Conservation (phyloP, 495 filamentous ascomycete species). For the Aspergillus homomorphus region DNA sequence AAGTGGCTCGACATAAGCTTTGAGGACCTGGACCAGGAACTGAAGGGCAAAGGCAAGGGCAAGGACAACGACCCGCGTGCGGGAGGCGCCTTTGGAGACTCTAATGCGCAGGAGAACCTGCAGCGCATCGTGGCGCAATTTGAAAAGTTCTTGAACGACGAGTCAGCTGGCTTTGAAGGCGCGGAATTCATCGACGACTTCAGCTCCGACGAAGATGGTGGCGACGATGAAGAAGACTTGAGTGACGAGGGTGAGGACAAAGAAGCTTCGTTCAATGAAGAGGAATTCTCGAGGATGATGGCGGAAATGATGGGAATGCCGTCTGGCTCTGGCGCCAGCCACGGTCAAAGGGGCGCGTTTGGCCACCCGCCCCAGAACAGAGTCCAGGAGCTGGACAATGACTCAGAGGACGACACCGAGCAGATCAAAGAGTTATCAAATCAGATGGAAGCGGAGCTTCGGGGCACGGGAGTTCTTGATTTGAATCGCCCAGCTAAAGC, state of each 20-base stretch:
- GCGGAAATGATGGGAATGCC: conserved; percentile 92
- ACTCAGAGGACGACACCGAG: conserved; percentile 59
- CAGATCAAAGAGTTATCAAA: conserved; percentile 70
- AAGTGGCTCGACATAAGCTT: conserved; percentile 93
- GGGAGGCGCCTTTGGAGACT: conserved; percentile 67
- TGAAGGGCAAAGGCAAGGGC: conserved; percentile 53
- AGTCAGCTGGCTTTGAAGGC: conserved; percentile 73
- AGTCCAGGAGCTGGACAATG: conserved; percentile 46
- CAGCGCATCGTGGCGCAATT: conserved; percentile 87
- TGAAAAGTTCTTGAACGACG: conserved; percentile 89
- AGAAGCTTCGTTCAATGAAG: conserved; percentile 77
- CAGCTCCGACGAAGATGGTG: conserved; percentile 54
- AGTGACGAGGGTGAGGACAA: conserved; percentile 65
- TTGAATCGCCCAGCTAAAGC: conserved; percentile 45
- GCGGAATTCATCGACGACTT: conserved; percentile 71
- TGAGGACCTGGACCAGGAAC: conserved; percentile 78
- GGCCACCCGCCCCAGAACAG: conserved; percentile 28
- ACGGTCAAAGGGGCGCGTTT: conserved; percentile 24
- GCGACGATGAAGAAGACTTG: conserved; percentile 55
- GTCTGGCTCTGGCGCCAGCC: not conserved
- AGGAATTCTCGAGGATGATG: conserved; percentile 84
- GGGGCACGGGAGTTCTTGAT: conserved; percentile 68
- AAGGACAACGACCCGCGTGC: conserved; percentile 23
- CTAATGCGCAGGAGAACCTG: conserved; percentile 74
- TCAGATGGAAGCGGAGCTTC: conserved; percentile 80